Evolutionary conservation across 192 early-diverging fungal species (phyloP).

Genomic region (Entomortierella chlamydospora): DNA sequence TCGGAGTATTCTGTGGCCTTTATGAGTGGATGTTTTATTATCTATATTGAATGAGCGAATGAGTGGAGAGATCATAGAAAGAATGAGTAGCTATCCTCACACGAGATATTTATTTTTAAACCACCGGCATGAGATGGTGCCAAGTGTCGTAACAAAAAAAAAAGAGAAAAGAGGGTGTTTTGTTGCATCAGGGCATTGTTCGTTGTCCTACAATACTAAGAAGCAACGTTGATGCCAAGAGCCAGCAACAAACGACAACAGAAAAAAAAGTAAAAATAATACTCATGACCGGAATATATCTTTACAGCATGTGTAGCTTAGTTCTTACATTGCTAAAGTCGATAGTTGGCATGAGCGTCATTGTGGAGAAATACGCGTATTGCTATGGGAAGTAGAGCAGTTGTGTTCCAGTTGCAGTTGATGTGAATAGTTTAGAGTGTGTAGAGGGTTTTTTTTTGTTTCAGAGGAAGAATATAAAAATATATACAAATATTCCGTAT

Average conservation of each 20-base stretch:
- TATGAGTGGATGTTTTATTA: constrained; percentile 54
- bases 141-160: no score
- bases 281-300: no score
- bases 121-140: not conserved
- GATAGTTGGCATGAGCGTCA: constrained; percentile 47
- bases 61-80: not conserved
- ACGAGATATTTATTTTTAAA: not conserved
- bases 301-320: not conserved
- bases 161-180: no score
- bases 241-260: not conserved
- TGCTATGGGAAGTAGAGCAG: not conserved
- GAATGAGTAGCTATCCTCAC: not conserved
- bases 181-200: not conserved
- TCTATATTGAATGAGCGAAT: constrained; percentile 7
- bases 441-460: no score
- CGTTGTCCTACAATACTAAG: constrained; percentile 1
- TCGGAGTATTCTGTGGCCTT: constrained; percentile 55
- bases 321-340: constrained; percentile 53
- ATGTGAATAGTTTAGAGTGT: not conserved
- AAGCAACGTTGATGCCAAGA: not conserved
- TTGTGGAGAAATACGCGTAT: not conserved
- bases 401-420: not conserved
- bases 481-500: not conserved
- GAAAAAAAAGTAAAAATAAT: not conserved
- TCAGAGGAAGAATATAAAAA: not conserved